Base-by-base conservation (phyloP, 1,139 yeast genomes). In the Pneumocystis murina region DNA sequence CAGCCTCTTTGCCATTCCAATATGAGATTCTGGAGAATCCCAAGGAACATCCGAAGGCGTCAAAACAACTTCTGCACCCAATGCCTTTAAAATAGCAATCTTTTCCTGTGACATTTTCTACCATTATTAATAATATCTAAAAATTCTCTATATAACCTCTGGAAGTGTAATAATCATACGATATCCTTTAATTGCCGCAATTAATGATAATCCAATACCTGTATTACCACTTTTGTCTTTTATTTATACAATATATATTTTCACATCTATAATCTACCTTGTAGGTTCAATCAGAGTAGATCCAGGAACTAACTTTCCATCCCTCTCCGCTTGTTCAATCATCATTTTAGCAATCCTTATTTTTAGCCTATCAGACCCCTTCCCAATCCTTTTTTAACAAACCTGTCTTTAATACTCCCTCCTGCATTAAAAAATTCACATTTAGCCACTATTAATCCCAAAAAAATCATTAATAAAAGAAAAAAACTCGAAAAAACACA, bases 11-110 rank as follows among this genome's bases (percentile, higher is more conserved):
- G 95, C 96, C 59, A 88, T 95, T 68, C 95, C 95, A 73, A 88
- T 87, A 72, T 88, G 95, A 55, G 92, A 85, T 75, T 88, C 95
- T 61, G 95, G 95, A 62, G 95, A 82, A 72, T 88, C 95, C 89
- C 91, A 88, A 1, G 95, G 95, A 59, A 95, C 96, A 71, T 86
- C 95, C 60, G 94, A 88, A 63, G 96, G 95, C 24, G 96, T 88
- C 78, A 95, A 83, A 69, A 88, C 86, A 73, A 88, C 87, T 74
- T 87, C 95, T 57, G 95, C 95, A 64, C 96, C 96, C 66, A 88
- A 79, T 3, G 95, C 95, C 76, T 87, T 87, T 74, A 88, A 81
- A 7, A 88, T 95, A 62, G 91, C 83, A 43, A 88, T 95, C 74
- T 88, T 88, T 74, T 88, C 96, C 73, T 87, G 87, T 55, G 94